These are phyloP conservation scores for Discostella stelligeroides DNA, from an alignment of 108 stramenopile species.

Conservation along the genomic window DNA sequence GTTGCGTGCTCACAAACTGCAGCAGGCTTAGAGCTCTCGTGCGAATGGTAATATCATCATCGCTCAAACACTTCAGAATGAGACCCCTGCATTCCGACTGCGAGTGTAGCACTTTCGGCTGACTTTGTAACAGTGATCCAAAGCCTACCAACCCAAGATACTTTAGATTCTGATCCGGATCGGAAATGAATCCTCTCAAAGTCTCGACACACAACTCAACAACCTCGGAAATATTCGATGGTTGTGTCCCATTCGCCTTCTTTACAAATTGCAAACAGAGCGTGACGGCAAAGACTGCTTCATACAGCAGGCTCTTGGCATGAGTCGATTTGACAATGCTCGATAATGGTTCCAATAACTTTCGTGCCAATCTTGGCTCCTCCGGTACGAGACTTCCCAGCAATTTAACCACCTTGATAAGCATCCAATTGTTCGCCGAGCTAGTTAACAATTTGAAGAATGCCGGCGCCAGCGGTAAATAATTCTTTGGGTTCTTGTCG, in stretches of 20 bases:
- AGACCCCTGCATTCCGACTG: constrained; percentile 86
- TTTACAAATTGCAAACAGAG: constrained; percentile 93
- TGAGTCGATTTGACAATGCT: constrained; percentile 91
- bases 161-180: constrained; percentile 98
- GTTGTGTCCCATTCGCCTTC: constrained; percentile 91
- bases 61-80: constrained; percentile 92
- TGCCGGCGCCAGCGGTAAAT: constrained; percentile 95
- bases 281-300: constrained; percentile 95
- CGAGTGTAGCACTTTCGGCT: constrained; percentile 84
- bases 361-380: constrained; percentile 97
- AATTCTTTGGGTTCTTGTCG: constrained; percentile 97
- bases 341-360: constrained; percentile 96
- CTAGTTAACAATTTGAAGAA: constrained; percentile 96
- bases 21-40: constrained; percentile 94
- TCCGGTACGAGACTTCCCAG: constrained; percentile 94
- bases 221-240: constrained; percentile 83
- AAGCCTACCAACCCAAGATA: constrained; percentile 98
- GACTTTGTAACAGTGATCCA: constrained; percentile 86
- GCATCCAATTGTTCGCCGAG: constrained; percentile 99
- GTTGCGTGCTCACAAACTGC: constrained; percentile 92
- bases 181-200: constrained; percentile 90
- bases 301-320: constrained; percentile 96
- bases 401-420: constrained; percentile 99
- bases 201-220: constrained; percentile 90
- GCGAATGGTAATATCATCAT: constrained; percentile 98